phyloP scores from a whole-genome alignment of 345 rosid species.

The Microthlaspi erraticum region DNA sequence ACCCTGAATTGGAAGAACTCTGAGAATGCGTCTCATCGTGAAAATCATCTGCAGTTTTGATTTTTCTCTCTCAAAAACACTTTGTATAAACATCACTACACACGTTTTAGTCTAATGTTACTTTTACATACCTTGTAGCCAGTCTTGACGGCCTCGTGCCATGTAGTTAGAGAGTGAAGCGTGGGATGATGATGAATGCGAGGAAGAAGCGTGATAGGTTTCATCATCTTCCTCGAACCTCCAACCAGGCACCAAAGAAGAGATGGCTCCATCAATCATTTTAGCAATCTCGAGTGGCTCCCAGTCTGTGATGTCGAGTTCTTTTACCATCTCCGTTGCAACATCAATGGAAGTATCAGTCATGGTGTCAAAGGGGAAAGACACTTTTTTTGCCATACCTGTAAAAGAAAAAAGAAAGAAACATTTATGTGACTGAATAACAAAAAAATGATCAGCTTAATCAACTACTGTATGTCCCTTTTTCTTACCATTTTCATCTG shows the following conservation, averaged over 20 bases:
- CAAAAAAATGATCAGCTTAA: conserved; percentile 12
- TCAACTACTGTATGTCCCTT: background rate
- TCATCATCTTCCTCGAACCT: conserved; percentile 56
- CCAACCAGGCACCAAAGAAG: conserved; percentile 60
- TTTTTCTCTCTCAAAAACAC: conserved; percentile 9
- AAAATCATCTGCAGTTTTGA: conserved; percentile 64
- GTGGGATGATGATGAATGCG: conserved; percentile 63
- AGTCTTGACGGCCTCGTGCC: conserved; percentile 46
- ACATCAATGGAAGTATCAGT: conserved; percentile 73
- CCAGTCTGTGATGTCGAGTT: conserved; percentile 73
- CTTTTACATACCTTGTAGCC: conserved; percentile 57
- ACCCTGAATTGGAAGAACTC: conserved; percentile 66
- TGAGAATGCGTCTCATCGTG: conserved; percentile 69
- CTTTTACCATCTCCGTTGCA: conserved; percentile 83
- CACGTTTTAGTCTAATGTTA: conserved; percentile 8
- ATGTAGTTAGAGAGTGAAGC: conserved; percentile 55
- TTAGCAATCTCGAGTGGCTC: conserved; percentile 70
- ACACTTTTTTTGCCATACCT: conserved; percentile 59
- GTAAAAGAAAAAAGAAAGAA: conserved; percentile 38
- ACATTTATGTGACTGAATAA: conserved; percentile 12
- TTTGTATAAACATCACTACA: conserved; percentile 21
- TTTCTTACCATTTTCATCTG: conserved; percentile 63
- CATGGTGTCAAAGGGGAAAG: conserved; percentile 67
- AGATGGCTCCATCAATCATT: conserved; percentile 72
- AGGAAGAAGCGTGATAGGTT: conserved; percentile 53